phyloP scores from a whole-genome alignment of 2,329 filamentous ascomycete genomes.

The Pseudogymnoascus sp. region DNA sequence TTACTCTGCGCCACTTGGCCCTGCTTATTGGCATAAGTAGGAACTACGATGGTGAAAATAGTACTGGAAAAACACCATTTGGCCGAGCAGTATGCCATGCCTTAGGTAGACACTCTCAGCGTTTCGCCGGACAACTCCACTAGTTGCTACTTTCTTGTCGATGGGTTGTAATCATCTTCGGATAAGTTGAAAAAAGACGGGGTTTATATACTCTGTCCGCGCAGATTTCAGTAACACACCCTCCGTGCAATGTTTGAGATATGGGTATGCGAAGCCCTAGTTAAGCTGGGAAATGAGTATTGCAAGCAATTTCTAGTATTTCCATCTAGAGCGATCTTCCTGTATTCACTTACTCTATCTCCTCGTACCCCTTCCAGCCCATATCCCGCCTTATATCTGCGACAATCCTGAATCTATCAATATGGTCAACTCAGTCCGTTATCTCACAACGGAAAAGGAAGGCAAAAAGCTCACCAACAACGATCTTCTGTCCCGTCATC shows the following conservation, averaged over 20 bases:
- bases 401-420: not conserved
- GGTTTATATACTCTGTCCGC: not conserved
- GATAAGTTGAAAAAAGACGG: not conserved
- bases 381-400: not conserved
- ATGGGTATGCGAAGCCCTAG: not conserved
- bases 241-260: not conserved
- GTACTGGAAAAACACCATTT: not conserved
- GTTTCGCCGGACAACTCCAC: not conserved
- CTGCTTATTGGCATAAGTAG: too few species aligned
- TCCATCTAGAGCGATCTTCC: not conserved
- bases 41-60: not conserved
- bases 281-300: not conserved
- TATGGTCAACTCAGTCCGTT: too few species aligned
- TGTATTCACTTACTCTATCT: not conserved
- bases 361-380: not conserved
- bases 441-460: too few species aligned
- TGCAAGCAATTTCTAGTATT: not conserved
- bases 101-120: not conserved
- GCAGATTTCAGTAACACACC: not conserved
- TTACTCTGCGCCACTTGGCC: too few species aligned
- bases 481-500: constrained; percentile 27
- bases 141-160: too few species aligned
- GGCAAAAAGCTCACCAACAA: constrained; percentile 21
- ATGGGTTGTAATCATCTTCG: too few species aligned
- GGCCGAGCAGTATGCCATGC: not conserved